These are phyloP conservation scores for Ambrosia artemisiifolia DNA, from an alignment of 129 eudicot species.

Conservation along the genomic window DNA sequence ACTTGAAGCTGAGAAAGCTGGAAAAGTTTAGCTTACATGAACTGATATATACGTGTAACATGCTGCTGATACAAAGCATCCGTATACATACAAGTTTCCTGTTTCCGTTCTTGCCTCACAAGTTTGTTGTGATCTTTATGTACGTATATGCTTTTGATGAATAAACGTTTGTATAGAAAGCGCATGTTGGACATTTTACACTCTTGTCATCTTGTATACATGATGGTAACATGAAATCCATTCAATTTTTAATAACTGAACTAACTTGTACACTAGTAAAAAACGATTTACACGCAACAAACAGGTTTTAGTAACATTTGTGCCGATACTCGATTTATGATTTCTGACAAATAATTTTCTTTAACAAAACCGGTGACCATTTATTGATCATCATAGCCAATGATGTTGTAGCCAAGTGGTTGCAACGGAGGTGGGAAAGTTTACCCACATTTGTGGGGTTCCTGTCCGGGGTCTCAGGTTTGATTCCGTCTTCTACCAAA, in stretches of 20 bases:
- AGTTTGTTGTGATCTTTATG: not conserved
- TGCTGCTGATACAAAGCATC: conserved; percentile 4
- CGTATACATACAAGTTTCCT: not conserved
- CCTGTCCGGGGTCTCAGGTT: too few species aligned
- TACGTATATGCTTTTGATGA: conserved; percentile 1
- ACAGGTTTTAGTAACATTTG: too few species aligned
- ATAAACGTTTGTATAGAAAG: conserved; percentile 5
- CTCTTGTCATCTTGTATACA: conserved; percentile 4
- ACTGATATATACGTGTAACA: conserved; percentile 4
- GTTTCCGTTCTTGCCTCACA: conserved; percentile 4
- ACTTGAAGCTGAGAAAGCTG: conserved; percentile 64
- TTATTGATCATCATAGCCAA: too few species aligned
- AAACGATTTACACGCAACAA: too few species aligned
- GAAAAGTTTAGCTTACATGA: conserved; percentile 26
- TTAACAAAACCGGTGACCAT: too few species aligned
- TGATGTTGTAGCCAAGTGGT: too few species aligned
- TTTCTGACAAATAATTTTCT: too few species aligned
- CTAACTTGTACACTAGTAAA: too few species aligned
- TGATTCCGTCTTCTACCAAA: too few species aligned
- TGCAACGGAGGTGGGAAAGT: too few species aligned
- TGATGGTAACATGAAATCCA: conserved; percentile 1
- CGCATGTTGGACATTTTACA: not conserved
- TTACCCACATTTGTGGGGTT: too few species aligned
- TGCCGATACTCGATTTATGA: too few species aligned
- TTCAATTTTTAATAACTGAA: not conserved